Percentiles rank a stretch among this genome's conserved stretches.
These are phyloP conservation scores for Agaricus sinodeliciosus DNA, from an alignment of 768 basidiomycete species.

Conservation along the genomic window DNA sequence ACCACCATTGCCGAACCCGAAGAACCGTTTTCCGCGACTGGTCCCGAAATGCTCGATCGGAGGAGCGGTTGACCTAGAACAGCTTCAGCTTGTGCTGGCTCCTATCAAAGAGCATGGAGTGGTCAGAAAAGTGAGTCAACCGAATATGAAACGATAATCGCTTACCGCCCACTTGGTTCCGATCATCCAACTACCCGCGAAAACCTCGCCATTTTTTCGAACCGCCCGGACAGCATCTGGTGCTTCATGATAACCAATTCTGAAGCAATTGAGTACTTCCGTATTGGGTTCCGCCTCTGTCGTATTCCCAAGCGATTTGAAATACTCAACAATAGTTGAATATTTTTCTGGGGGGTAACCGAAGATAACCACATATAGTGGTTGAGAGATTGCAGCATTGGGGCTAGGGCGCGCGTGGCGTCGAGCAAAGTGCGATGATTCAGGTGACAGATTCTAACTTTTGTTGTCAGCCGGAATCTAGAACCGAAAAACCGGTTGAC, in stretches of 20 bases:
- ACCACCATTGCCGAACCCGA: constrained; percentile 39
- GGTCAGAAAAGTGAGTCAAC: constrained; percentile 8
- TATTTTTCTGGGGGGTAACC: constrained; percentile 85
- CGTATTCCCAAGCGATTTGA: constrained; percentile 64
- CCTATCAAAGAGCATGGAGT: constrained; percentile 30
- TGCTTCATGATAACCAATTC: constrained; percentile 64
- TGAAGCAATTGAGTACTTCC: constrained; percentile 77
- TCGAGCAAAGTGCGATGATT: constrained; percentile 31
- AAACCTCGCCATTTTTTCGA: constrained; percentile 75
- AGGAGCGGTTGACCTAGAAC: constrained; percentile 35
- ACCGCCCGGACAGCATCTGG: constrained; percentile 76
- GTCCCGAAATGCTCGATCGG: constrained; percentile 17
- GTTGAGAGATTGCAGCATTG: constrained; percentile 27
- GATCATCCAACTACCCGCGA: constrained; percentile 75
- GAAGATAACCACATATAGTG: constrained; percentile 70
- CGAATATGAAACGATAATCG: constrained; percentile 13
- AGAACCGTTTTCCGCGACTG: constrained; percentile 17
- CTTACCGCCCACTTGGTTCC: constrained; percentile 83
- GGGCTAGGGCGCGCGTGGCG: constrained; percentile 24
- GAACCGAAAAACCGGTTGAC: constrained; percentile 13
- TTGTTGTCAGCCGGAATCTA: not conserved
- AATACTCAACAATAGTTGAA: constrained; percentile 64
- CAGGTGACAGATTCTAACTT: constrained; percentile 31
- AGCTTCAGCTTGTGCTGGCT: constrained; percentile 51
- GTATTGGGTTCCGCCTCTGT: constrained; percentile 62